Evolutionary conservation across 2,329 filamentous ascomycete species (phyloP), one percentile per base, ranked within the genome.

Genomic region (Colletotrichum tabaci): DNA sequence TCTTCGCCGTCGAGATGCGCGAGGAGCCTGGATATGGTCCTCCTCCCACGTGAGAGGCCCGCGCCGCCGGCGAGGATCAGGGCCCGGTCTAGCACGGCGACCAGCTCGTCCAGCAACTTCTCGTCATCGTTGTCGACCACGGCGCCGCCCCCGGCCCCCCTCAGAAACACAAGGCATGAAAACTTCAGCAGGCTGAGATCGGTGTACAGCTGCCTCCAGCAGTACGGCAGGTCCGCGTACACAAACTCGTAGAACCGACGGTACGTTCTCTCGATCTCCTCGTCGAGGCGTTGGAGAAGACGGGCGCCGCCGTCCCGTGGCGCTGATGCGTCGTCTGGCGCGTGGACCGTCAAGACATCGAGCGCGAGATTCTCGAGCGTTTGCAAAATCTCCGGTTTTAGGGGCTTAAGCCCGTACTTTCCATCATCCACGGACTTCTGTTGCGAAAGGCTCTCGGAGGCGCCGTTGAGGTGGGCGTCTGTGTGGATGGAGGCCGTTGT

Each of bases 41-140:
- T 58, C 23, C 81, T 77, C 9, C 88, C 87, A 66, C 93, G 84
- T 1, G 78, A 69, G 40, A 79, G 74, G 0, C 87, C 85, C 1
- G 89, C 89, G 0, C 88, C 92, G 1, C 93, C 93, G 0, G 93
- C 89, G 65, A 95, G 88, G 56, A 97, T 94, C 55, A 97, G 81
- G 0, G 93, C 91, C 79, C 91, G 90, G 76, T 98, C 95, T 2
- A 98, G 86, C 1, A 87, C 82, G 64, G 87, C 86, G 44, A 97
- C 88, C 2, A 93, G 84, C 2, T 85, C 80, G 44, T 89, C 85
- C 4, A 95, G 78, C 81, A 44, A 75, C 35, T 72, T 61, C 38
- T 76, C 75, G 8, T 74, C 67, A 2, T 74, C 71, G 13, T n/a
- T 5, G 4, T 40, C 46, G 9, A 55, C 57, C 3, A 40, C 60